Conservation (phyloP, 2,329 filamentous ascomycete genomes). For the Xylariomycetidae sp. region DNA sequence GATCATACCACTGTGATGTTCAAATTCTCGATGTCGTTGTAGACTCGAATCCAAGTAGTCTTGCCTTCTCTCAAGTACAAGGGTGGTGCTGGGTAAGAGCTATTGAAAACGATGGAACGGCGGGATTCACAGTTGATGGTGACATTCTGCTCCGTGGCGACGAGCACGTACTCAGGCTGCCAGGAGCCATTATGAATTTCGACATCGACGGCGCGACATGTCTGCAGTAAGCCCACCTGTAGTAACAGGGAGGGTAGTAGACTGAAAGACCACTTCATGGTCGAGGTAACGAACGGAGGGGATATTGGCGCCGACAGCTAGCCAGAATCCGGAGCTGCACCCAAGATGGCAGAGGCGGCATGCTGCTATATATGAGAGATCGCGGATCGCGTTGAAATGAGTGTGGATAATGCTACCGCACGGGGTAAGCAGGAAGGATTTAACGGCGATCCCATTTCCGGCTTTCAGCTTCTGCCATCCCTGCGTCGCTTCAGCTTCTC, state of each 20-base stretch:
- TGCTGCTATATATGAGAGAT: no score
- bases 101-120: conserved; percentile 47
- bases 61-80: conserved; percentile 42
- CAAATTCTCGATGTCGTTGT: conserved; percentile 47
- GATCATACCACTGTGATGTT: conserved; percentile 51
- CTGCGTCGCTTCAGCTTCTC: no score
- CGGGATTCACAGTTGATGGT: conserved; percentile 42
- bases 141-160: conserved; percentile 29
- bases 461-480: no score
- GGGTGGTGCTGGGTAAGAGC: conserved; percentile 46
- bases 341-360: no score
- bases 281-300: conserved; percentile 9
- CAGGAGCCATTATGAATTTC: conserved; percentile 22
- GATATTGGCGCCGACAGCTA: conserved; percentile 9
- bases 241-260: conserved; percentile 15
- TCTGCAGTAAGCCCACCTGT: conserved; percentile 15
- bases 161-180: conserved; percentile 27
- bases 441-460: no score
- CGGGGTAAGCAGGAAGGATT: no score
- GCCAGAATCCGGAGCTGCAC: conserved; percentile 16
- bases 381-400: no score
- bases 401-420: no score
- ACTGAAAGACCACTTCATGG: conserved; percentile 18
- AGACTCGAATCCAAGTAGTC: conserved; percentile 54
- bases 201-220: conserved; percentile 14